These are phyloP conservation scores for Leptodermis oblonga DNA, from an alignment of 257 asterid species.

Conservation along the genomic window DNA sequence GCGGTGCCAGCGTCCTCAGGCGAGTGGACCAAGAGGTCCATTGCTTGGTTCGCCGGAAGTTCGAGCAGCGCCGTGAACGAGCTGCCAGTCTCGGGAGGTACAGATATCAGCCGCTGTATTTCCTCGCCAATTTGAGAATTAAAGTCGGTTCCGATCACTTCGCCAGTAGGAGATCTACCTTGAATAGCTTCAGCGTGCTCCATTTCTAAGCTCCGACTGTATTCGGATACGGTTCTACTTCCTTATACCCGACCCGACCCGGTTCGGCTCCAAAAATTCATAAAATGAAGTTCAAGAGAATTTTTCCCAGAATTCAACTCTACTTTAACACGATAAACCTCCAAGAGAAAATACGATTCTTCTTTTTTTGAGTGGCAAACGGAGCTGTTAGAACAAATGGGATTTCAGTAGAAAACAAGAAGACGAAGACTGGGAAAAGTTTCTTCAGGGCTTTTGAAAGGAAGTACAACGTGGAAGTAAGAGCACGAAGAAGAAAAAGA, in stretches of 20 bases:
- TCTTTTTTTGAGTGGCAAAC: background rate
- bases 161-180: constrained; percentile 51
- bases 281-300: background rate
- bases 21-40: constrained; percentile 66
- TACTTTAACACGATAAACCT: background rate
- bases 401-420: background rate
- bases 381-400: background rate
- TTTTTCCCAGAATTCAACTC: background rate
- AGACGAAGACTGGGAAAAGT: background rate
- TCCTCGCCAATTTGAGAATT: constrained; percentile 34
- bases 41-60: constrained; percentile 85
- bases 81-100: constrained; percentile 37
- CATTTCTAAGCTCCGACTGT: constrained; percentile 17
- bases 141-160: constrained; percentile 24
- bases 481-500: constrained; percentile 1
- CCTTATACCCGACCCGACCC: background rate
- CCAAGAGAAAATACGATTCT: background rate
- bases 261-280: background rate
- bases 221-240: background rate
- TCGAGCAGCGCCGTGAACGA: constrained; percentile 90
- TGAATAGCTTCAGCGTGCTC: constrained; percentile 30
- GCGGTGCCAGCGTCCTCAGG: constrained; percentile 17
- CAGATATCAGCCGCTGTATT: constrained; percentile 31
- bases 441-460: constrained; percentile 9
- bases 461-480: constrained; percentile 3